Evolutionary conservation across 768 basidiomycete genomes (phyloP).

Genomic region (Tulasnella sp.): DNA sequence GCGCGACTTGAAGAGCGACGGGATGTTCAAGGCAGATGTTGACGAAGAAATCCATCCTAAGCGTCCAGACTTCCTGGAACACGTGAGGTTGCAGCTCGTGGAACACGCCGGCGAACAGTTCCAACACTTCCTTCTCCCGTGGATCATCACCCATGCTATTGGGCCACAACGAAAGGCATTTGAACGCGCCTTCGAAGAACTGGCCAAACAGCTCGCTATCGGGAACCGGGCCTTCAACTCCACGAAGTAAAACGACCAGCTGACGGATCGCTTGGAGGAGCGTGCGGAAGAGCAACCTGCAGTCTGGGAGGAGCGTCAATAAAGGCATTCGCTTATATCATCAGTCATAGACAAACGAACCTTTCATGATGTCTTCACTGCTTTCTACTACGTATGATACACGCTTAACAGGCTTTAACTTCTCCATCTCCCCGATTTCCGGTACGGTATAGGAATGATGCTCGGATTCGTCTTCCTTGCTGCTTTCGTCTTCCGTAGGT

Average conservation of each 20-base stretch:
- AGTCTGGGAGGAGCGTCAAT: slow-evolving; percentile 51
- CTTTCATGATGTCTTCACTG: slow-evolving; percentile 74
- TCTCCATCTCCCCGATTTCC: slow-evolving; percentile 73
- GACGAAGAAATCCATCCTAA: slow-evolving; percentile 88
- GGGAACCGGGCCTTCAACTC: slow-evolving; percentile 70
- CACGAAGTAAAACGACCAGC: slow-evolving; percentile 69
- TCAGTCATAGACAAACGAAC: slow-evolving; percentile 44
- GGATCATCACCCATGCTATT: slow-evolving; percentile 47
- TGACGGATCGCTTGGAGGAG: slow-evolving; percentile 85
- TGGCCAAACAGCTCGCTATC: slow-evolving; percentile 85
- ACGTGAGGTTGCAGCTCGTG: slow-evolving; percentile 83
- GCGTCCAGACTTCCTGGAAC: slow-evolving; percentile 95
- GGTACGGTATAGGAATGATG: slow-evolving; percentile 34
- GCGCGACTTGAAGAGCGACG: slow-evolving; percentile 76
- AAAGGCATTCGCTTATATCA: background rate
- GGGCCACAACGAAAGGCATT: slow-evolving; percentile 81
- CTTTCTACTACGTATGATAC: slow-evolving; percentile 76
- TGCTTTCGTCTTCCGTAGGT: background rate
- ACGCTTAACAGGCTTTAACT: slow-evolving; percentile 74
- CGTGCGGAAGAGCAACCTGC: slow-evolving; percentile 79
- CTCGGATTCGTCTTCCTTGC: slow-evolving; percentile 33
- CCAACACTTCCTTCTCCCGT: slow-evolving; percentile 73
- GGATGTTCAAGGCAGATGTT: slow-evolving; percentile 71
- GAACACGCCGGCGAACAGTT: slow-evolving; percentile 72
- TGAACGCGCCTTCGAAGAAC: slow-evolving; percentile 80